These are phyloP conservation scores for Pontederia paniculata DNA, from an alignment of 176 grass and related monocot genomes.

Conservation along the genomic window DNA sequence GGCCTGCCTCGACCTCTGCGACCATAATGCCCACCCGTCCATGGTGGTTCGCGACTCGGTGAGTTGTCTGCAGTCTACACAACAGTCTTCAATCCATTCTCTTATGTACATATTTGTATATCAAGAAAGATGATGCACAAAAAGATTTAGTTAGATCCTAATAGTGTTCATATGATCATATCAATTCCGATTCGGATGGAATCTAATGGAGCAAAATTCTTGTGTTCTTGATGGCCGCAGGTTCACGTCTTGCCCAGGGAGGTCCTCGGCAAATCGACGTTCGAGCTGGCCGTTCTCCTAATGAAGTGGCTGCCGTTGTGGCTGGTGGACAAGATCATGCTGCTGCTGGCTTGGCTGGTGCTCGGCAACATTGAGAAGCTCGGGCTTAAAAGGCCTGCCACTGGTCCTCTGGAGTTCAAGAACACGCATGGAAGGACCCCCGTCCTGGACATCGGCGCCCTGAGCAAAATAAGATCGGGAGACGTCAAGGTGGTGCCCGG, in stretches of 20 bases:
- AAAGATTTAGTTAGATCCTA: too few species aligned
- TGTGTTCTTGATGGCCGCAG: background rate
- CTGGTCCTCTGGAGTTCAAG: constrained; percentile 1
- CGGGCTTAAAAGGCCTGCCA: background rate
- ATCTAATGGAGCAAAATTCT: too few species aligned
- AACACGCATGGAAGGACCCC: constrained; percentile 8
- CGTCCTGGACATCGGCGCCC: constrained; percentile 2
- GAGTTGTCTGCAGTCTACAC: background rate
- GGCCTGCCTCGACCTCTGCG: constrained; percentile 3
- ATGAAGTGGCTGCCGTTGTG: constrained; percentile 5
- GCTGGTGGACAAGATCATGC: constrained; percentile 4
- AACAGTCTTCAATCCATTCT: too few species aligned
- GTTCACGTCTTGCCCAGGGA: constrained; percentile 2
- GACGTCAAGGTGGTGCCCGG: constrained; percentile 2
- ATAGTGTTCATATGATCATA: too few species aligned
- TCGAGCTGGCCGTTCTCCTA: constrained; percentile 1
- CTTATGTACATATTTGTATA: too few species aligned
- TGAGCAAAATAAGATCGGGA: background rate
- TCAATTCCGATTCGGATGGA: too few species aligned
- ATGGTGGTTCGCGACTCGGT: constrained; percentile 6
- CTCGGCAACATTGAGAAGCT: background rate
- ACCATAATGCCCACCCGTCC: background rate
- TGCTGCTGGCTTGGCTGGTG: constrained; percentile 3
- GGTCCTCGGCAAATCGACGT: background rate
- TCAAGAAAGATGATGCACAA: too few species aligned